Evolutionary conservation across 306 rosid species (phyloP).

Genomic region (Castanea mollissima): DNA sequence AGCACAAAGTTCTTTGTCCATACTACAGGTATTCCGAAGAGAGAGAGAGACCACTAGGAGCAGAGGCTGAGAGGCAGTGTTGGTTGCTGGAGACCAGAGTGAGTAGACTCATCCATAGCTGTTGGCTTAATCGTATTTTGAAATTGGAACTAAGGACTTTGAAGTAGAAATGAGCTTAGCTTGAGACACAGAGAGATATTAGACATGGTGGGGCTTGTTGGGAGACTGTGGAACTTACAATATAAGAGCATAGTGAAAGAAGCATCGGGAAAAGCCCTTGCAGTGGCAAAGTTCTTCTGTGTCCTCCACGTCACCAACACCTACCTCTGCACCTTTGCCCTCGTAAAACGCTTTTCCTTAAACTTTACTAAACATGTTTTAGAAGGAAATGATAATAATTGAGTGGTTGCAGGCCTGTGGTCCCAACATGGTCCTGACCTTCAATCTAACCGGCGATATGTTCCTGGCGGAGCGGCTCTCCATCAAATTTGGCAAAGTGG

Average conservation of each 20-base stretch:
- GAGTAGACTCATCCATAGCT: too few species aligned
- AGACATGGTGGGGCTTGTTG: background rate
- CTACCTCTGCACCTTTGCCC: slow-evolving; percentile 30
- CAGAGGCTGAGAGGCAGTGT: too few species aligned
- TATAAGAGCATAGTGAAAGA: slow-evolving; percentile 25
- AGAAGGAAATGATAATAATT: background rate
- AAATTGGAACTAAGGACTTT: too few species aligned
- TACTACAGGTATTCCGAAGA: too few species aligned
- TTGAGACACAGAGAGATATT: too few species aligned
- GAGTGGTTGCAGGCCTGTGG: slow-evolving; percentile 52
- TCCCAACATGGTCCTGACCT: slow-evolving; percentile 82
- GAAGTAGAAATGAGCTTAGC: too few species aligned
- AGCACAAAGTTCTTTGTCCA: too few species aligned
- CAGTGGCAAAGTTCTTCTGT: slow-evolving; percentile 30
- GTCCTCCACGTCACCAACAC: slow-evolving; percentile 41
- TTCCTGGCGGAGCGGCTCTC: slow-evolving; percentile 53
- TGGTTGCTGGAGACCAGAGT: too few species aligned
- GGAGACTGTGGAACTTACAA: slow-evolving; percentile 1
- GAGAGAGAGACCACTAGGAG: too few species aligned
- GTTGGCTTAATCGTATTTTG: too few species aligned
- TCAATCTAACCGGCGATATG: slow-evolving; percentile 23
- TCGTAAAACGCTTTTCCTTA: slow-evolving; percentile 16
- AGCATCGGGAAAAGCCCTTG: slow-evolving; percentile 20
- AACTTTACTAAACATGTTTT: too few species aligned
- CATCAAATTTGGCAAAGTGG: slow-evolving; percentile 43